These are phyloP conservation scores for Eucalyptus erythrocorys DNA, from an alignment of 345 rosid species.

Conservation along the genomic window DNA sequence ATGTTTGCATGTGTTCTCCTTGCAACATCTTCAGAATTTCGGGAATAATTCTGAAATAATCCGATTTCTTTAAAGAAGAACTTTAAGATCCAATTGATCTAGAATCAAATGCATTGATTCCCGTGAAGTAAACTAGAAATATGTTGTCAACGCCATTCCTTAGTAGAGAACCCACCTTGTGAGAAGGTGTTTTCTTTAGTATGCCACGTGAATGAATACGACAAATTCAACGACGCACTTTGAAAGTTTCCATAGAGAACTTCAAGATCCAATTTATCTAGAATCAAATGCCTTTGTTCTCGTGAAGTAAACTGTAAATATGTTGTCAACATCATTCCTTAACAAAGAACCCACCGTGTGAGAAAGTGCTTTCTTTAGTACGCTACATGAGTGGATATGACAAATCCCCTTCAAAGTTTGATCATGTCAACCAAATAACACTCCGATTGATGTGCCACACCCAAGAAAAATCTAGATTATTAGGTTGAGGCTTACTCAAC, in stretches of 20 bases:
- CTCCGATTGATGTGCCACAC: fast-evolving
- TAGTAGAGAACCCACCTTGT: not conserved
- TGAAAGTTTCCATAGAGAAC: not conserved
- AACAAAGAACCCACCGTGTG: not conserved
- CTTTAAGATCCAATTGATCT: not conserved
- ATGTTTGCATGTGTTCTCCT: not conserved
- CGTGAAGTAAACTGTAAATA: not conserved
- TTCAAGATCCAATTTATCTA: not conserved
- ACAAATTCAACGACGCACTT: not conserved
- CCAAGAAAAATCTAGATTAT: not conserved
- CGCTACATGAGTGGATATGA: not conserved
- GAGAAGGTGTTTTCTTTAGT: not conserved
- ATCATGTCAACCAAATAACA: not conserved
- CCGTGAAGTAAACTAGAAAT: not conserved
- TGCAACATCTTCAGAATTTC: not conserved
- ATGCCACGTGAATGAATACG: not conserved
- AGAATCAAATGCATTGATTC: not conserved
- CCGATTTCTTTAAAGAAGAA: not conserved
- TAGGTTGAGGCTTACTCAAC: not conserved
- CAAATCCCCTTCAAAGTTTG: not conserved
- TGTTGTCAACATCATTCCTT: fast-evolving
- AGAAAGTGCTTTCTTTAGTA: not conserved
- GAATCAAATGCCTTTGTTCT: not conserved
- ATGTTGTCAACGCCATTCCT: not conserved
- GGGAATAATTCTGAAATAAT: not conserved